A percentile compares a stretch with the other conserved stretches of the same genome.
Evolutionary conservation across 2,329 filamentous ascomycete genomes (phyloP).

Genomic region (Uncinocarpus reesii): DNA sequence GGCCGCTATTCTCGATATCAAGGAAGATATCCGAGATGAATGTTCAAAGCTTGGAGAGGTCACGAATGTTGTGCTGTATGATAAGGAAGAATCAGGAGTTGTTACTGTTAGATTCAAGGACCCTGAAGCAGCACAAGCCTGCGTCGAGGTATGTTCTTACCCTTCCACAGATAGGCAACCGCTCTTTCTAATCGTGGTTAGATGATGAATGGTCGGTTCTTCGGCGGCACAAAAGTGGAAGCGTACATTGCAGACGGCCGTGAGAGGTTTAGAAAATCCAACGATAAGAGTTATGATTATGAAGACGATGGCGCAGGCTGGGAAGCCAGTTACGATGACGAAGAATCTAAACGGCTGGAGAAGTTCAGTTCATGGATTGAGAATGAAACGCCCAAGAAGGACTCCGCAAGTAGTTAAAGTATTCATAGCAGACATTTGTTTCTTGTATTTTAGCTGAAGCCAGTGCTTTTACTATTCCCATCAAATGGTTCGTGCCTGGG

Average conservation of each 20-base stretch:
- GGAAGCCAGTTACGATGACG: constrained; percentile 33
- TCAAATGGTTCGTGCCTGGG: constrained; percentile 1
- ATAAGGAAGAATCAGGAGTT: constrained; percentile 73
- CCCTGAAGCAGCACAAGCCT: constrained; percentile 58
- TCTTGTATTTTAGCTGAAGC: not conserved
- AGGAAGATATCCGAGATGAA: constrained; percentile 85
- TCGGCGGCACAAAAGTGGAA: constrained; percentile 60
- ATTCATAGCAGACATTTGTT: not conserved
- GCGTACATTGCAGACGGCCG: constrained; percentile 61
- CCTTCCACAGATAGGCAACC: not conserved
- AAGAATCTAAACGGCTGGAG: constrained; percentile 37
- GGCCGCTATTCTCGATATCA: constrained; percentile 75
- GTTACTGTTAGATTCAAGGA: constrained; percentile 74
- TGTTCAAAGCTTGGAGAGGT: constrained; percentile 77
- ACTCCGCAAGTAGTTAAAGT: not conserved
- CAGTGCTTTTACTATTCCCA: no score
- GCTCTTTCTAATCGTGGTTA: constrained; percentile 21
- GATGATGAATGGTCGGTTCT: constrained; percentile 69
- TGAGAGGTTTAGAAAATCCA: constrained; percentile 63
- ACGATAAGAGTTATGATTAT: constrained; percentile 30
- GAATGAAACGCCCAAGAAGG: constrained; percentile 3
- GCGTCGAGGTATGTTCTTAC: constrained; percentile 43
- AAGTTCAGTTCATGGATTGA: constrained; percentile 41
- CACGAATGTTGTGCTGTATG: constrained; percentile 83
- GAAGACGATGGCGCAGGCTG: constrained; percentile 40